Conservation (phyloP, 2,329 filamentous ascomycete species). For the Helicocarpus griseus region DNA sequence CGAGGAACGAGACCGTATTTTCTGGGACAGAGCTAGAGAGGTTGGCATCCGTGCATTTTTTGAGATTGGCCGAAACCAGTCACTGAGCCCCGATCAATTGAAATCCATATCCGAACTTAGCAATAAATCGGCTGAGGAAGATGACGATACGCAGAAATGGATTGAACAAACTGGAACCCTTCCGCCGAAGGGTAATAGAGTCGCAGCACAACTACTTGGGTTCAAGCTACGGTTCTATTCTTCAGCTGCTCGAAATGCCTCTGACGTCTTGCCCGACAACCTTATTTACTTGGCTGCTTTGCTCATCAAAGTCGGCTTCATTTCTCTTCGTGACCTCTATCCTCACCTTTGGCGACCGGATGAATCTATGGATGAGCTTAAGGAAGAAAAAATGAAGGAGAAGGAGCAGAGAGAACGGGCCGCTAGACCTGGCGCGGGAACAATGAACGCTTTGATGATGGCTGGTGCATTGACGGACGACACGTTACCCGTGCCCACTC, state of each 20-base stretch:
- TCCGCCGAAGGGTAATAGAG: slow-evolving; percentile 75
- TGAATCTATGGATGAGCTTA: slow-evolving; percentile 67
- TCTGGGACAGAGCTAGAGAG: slow-evolving; percentile 73
- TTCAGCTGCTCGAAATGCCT: slow-evolving; percentile 62
- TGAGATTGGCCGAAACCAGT: slow-evolving; percentile 66
- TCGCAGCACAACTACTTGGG: slow-evolving; percentile 86
- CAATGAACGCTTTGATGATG: slow-evolving; percentile 73
- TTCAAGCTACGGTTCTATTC: slow-evolving; percentile 97
- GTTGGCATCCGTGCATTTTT: slow-evolving; percentile 78
- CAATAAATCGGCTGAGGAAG: slow-evolving; percentile 32
- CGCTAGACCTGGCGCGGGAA: slow-evolving; percentile 57
- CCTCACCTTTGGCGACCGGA: slow-evolving; percentile 83
- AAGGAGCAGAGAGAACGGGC: slow-evolving; percentile 67
- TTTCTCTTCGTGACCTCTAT: slow-evolving; percentile 83
- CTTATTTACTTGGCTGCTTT: slow-evolving; percentile 84
- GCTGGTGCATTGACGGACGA: slow-evolving; percentile 84
- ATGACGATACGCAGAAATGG: slow-evolving; percentile 59
- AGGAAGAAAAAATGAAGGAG: slow-evolving; percentile 60
- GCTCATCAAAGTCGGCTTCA: slow-evolving; percentile 93
- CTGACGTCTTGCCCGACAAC: slow-evolving; percentile 79
- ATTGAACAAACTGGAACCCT: slow-evolving; percentile 70
- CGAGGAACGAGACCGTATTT: slow-evolving; percentile 58
- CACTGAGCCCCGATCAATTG: slow-evolving; percentile 50
- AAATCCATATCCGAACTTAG: slow-evolving; percentile 35
- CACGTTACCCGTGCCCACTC: slow-evolving; percentile 44